Evolutionary conservation across 768 basidiomycete genomes (phyloP), one percentile per base, ranked within the genome.

Genomic region (Coprinopsis marcescibilis): DNA sequence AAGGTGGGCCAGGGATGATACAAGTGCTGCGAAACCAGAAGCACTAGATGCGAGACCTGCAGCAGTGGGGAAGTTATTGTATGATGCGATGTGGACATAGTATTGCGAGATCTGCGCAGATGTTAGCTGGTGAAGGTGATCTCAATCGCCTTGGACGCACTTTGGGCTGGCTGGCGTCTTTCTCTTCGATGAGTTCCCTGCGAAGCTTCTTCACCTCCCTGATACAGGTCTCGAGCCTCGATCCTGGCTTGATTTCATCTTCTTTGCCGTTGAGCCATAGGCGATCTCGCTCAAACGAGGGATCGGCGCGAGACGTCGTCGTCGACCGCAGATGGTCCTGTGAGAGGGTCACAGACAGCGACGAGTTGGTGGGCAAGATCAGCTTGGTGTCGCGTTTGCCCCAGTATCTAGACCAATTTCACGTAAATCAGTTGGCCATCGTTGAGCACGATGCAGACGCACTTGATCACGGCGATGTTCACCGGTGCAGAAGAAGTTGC

Each of bases 391-490:
- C 88, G 51, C 96, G 88, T 68, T 99, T 99, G 53, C 96, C 96
- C 96, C 96, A 99, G 75, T 98, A 98, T 64, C 89, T 94, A n/a
- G 49, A 15, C 14, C 35, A 10, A 17, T 20, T 4, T 33, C 45
- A 34, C 27, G 20, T 21, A n/a, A n/a, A 20, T 36, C 17, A 42
- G 19, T 8, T 12, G 3, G 30, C 1, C 3, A 10, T 32, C 21
- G 19, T 25, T 35, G 17, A 14, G 15, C 3, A 17, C n/a, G 32
- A 26, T 15, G 2, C 24, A 39, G 20, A 13, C 65, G 58, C 49
- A 94, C 93, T 97, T 97, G 69, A 97, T 96, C 62, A 86, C 89
- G n/a, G 93, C 93, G 59, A 97, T 97, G 68, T 97, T 97, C 48
- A 97, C 92, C 3, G 93, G 93, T 0, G 93, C 93, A 52, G 92